Evolutionary conservation across 306 rosid genomes (phyloP).

Genomic region (Castanea sativa): DNA sequence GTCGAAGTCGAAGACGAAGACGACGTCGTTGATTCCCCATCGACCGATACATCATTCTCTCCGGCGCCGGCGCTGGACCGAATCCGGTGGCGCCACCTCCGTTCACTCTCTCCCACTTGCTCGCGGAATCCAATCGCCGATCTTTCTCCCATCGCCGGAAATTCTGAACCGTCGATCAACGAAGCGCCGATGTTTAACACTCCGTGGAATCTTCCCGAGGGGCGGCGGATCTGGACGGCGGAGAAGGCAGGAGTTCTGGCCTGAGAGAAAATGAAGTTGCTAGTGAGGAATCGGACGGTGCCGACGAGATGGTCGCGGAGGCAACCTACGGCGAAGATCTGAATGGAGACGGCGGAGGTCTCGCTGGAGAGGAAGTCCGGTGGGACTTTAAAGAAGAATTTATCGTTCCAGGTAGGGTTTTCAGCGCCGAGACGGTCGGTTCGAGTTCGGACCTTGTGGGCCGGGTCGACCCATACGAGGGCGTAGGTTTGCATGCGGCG

Average conservation of each 20-base stretch:
- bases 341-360: constrained; percentile 61
- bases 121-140: constrained; percentile 73
- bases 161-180: constrained; percentile 41
- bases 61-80: neutral
- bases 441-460: constrained; percentile 61
- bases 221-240: constrained; percentile 72
- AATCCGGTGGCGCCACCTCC: constrained; percentile 10
- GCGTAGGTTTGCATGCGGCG: constrained; percentile 65
- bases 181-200: constrained; percentile 67
- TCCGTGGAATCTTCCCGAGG: constrained; percentile 84
- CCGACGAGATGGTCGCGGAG: constrained; percentile 62
- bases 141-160: constrained; percentile 38
- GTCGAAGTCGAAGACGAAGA: constrained; percentile 41
- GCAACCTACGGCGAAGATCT: constrained; percentile 64
- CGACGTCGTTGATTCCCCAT: constrained; percentile 42
- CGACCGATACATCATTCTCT: constrained; percentile 35
- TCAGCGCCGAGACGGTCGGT: constrained; percentile 61
- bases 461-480: constrained; percentile 58
- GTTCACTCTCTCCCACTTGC: constrained; percentile 53
- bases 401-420: constrained; percentile 93
- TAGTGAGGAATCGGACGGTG: constrained; percentile 66
- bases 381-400: constrained; percentile 74
- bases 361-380: constrained; percentile 66
- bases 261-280: constrained; percentile 45
- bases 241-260: constrained; percentile 52